Conservation (phyloP, 306 rosid species). For the Casuarina cunninghamiana region DNA sequence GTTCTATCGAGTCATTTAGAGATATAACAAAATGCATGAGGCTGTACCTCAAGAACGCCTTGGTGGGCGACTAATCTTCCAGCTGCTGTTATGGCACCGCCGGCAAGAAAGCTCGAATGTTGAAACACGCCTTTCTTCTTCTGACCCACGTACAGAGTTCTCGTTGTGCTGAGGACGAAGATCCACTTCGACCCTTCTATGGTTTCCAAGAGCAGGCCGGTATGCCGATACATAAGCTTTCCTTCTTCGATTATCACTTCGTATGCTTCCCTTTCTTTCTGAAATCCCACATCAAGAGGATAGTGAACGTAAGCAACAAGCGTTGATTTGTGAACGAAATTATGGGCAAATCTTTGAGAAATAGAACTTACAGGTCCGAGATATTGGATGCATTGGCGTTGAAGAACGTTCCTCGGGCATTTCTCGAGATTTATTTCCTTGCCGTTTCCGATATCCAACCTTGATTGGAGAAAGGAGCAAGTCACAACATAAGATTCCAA, state of each 20-base stretch:
- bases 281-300: conserved; percentile 24
- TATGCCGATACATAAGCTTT: conserved; percentile 47
- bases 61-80: conserved; percentile 78
- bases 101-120: conserved; percentile 87
- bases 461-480: conserved; percentile 30
- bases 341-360: neutral
- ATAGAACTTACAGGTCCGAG: conserved; percentile 76
- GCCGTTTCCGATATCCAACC: conserved; percentile 92
- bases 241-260: conserved; percentile 77
- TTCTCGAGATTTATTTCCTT: conserved; percentile 71
- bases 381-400: conserved; percentile 78
- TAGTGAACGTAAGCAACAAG: neutral
- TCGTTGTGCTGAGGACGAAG: conserved; percentile 82
- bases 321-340: neutral
- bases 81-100: conserved; percentile 92
- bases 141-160: conserved; percentile 76
- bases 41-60: conserved; percentile 66
- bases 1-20: no score
- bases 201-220: conserved; percentile 54
- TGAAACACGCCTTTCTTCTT: conserved; percentile 84
- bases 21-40: neutral
- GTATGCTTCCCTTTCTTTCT: conserved; percentile 78
- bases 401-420: conserved; percentile 61
- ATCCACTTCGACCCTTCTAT: conserved; percentile 77
- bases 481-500: neutral